These are phyloP conservation scores for Scenedesmus sp. DNA, from an alignment of 163 green algal species.

Conservation along the genomic window DNA sequence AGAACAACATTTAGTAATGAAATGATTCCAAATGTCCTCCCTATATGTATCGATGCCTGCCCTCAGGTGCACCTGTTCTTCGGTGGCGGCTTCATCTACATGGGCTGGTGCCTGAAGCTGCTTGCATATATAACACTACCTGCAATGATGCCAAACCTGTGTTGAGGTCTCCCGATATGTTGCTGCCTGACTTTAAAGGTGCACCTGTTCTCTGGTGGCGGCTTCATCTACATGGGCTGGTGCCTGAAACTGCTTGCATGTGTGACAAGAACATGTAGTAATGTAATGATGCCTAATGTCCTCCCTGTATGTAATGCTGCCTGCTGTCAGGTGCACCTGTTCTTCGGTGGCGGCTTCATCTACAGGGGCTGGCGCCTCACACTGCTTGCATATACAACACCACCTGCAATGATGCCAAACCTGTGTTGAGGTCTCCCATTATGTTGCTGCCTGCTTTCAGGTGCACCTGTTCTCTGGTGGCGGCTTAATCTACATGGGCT, in stretches of 20 bases:
- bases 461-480: conserved; percentile 38
- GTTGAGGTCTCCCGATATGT: not conserved
- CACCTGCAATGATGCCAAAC: too few species aligned
- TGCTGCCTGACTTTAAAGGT: not conserved
- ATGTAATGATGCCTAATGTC: too few species aligned
- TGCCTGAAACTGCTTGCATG: not conserved
- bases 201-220: conserved; percentile 35
- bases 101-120: not conserved
- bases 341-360: conserved; percentile 21
- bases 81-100: conserved; percentile 33
- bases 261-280: too few species aligned
- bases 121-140: not conserved
- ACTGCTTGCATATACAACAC: not conserved
- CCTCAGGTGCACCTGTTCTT: conserved; percentile 20
- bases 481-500: conserved; percentile 25
- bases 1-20: too few species aligned
- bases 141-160: too few species aligned
- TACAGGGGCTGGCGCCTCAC: not conserved
- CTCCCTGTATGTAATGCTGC: not conserved
- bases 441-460: not conserved
- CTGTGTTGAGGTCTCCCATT: not conserved
- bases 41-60: not conserved
- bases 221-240: conserved; percentile 24
- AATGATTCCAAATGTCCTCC: too few species aligned
- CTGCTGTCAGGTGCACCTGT: conserved; percentile 12